Percentiles rank a stretch among this genome's conserved stretches.
Conservation (phyloP, 2,329 filamentous ascomycete species). For the Ploettnerulaceae sp. region DNA sequence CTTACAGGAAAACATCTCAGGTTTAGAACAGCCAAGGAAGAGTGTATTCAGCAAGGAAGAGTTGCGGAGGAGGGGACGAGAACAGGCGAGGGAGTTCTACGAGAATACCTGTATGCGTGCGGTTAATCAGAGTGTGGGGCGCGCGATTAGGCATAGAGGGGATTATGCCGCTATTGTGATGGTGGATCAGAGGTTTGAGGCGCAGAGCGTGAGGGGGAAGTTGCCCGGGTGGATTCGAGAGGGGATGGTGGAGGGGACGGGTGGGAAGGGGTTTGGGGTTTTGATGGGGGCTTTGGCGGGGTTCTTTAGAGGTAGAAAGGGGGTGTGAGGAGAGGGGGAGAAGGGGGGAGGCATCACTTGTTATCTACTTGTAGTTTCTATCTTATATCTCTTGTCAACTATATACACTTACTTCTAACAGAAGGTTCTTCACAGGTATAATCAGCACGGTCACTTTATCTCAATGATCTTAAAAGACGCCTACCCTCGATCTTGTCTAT, state of each 20-base stretch:
- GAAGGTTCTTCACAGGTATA: too few relatives aligned
- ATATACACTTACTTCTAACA: too few relatives aligned
- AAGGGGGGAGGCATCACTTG: not conserved
- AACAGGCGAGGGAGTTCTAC: constrained; percentile 72
- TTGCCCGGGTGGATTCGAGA: constrained; percentile 84
- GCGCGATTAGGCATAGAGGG: constrained; percentile 79
- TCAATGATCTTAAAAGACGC: too few relatives aligned
- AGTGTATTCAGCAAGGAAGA: constrained; percentile 35
- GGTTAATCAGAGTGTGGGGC: constrained; percentile 93
- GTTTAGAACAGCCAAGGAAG: too few relatives aligned
- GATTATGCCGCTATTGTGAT: constrained; percentile 92
- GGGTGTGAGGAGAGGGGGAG: not conserved
- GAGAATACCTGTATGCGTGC: constrained; percentile 95
- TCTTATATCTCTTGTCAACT: too few relatives aligned
- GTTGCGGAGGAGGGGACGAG: constrained; percentile 41
- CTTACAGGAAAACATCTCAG: not conserved
- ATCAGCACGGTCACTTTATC: too few relatives aligned
- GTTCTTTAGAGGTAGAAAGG: constrained; percentile 54
- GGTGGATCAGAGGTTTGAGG: constrained; percentile 75
- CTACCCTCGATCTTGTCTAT: too few relatives aligned
- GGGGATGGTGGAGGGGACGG: constrained; percentile 52
- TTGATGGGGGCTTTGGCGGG: constrained; percentile 53
- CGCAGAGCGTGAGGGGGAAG: constrained; percentile 67
- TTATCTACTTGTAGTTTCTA: too few relatives aligned
- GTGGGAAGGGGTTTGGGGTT: constrained; percentile 48